A percentile compares a stretch with the other conserved stretches of the same genome.
Evolutionary conservation across 1,139 yeast species (phyloP).

Genomic region (Saccharomyces uvarum): DNA sequence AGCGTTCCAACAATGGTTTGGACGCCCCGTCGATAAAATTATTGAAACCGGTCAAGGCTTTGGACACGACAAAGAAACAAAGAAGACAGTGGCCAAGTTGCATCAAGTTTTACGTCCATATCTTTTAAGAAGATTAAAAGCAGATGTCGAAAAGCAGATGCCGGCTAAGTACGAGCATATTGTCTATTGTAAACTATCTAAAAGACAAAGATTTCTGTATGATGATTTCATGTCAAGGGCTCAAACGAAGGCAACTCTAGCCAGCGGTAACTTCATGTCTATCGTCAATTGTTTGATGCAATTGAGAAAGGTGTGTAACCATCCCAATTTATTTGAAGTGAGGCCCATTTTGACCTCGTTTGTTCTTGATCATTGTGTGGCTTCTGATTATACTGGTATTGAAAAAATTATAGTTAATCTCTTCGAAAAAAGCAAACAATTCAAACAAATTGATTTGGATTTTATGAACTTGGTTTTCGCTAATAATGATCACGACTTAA

Average conservation of each 20-base stretch:
- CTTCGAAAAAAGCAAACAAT: constrained; percentile 28
- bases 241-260: constrained; percentile 85
- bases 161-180: constrained; percentile 96
- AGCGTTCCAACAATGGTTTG: constrained; percentile 97
- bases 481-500: constrained; percentile 37
- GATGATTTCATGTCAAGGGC: constrained; percentile 98
- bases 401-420: constrained; percentile 41
- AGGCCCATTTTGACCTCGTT: constrained; percentile 90
- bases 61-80: constrained; percentile 58
- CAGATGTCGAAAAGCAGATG: constrained; percentile 98
- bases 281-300: constrained; percentile 98
- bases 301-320: constrained; percentile 92
- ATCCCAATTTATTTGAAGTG: constrained; percentile 93
- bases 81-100: constrained; percentile 74
- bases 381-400: constrained; percentile 41
- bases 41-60: constrained; percentile 63
- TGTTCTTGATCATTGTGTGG: constrained; percentile 61
- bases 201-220: constrained; percentile 82
- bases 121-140: constrained; percentile 79
- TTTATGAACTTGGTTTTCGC: constrained; percentile 58
- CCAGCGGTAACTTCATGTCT: constrained; percentile 89
- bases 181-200: constrained; percentile 83
- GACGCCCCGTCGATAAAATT: constrained; percentile 87
- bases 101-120: constrained; percentile 95
- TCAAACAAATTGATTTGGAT: constrained; percentile 40